Evolutionary conservation across 805 yeast species (phyloP), one percentile per base, ranked within the genome.

Genomic region (Candida andamanensis): DNA sequence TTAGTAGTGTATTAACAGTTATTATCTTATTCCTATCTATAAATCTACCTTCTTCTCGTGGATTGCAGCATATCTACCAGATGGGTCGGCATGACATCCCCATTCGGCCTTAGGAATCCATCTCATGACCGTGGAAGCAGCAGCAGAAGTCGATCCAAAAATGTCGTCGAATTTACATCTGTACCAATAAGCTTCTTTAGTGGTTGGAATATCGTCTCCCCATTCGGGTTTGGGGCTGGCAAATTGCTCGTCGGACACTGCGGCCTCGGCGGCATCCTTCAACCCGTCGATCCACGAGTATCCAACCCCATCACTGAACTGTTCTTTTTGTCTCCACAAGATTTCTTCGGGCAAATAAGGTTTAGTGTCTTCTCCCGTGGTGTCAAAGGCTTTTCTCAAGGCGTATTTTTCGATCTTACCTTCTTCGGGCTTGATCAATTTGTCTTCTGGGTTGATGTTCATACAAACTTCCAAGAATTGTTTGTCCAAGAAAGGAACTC

Each of bases 101-200:
- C 99, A 92, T 63, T 92, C 98, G 42, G 97, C 97, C 75, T 92
- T 92, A 59, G 99, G 99, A 64, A 92, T 67, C 99, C 99, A 92
- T 75, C 98, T 83, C 97, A 85, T 87, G 39, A 92, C 99, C 13
- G 98, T 92, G 24, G 78, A 68, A 44, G 95, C 98, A 45, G 96
- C 92, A 32, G 49, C 46, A 63, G 78, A 72, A 50, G 80, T 79
- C 40, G 89, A 84, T 31, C 52, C 45, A 83, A 87, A 92, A 50
- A 85, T 66, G 52, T 84, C 94, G 64, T 92, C 98, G 52, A 92
- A 92, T 74, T 87, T 85, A 57, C 82, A 74, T 76, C 99, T 82
- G 77, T 92, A 92, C 94, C 95, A 92, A 77, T 87, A 92, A 28
- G 98, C 97, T 73, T 92, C 99, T 75, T 92, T 92, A 30, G 98